A percentile compares a stretch with the other conserved stretches of the same genome.
phyloP scores from a whole-genome alignment of 305 asterid genomes.

The Fraxinus baroniana region DNA sequence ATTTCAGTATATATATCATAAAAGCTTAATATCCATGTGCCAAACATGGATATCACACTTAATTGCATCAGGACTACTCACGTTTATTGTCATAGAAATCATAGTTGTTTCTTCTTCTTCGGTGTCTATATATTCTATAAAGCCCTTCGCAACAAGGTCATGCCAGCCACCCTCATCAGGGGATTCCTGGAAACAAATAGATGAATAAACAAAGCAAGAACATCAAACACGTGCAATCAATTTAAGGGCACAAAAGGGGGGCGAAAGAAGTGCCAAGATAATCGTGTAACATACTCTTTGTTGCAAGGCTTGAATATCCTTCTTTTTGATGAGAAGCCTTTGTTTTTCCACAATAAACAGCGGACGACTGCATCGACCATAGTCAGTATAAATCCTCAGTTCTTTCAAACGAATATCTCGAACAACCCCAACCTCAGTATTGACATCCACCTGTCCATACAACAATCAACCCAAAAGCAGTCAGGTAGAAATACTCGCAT shows the following conservation, averaged over 20 bases:
- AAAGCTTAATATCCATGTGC: not conserved
- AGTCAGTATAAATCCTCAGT: conserved; percentile 92
- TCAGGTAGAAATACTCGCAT: conserved; percentile 5
- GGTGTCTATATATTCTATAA: conserved; percentile 83
- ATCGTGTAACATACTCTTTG: conserved; percentile 61
- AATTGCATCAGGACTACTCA: conserved; percentile 35
- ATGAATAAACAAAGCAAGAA: conserved; percentile 13
- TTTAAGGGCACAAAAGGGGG: not conserved
- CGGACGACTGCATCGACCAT: conserved; percentile 99
- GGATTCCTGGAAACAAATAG: conserved; percentile 57
- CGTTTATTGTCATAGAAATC: conserved; percentile 97
- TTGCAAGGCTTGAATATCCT: conserved; percentile 78
- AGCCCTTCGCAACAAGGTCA: conserved; percentile 81
- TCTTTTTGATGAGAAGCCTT: conserved; percentile 80
- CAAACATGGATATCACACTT: not conserved
- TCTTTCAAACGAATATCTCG: conserved; percentile 91
- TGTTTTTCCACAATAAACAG: conserved; percentile 92
- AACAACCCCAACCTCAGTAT: conserved; percentile 96
- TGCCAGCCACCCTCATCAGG: conserved; percentile 96
- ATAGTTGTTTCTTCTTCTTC: conserved; percentile 98
- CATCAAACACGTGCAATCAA: conserved; percentile 5
- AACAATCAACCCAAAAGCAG: conserved; percentile 6
- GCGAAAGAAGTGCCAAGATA: conserved; percentile 4
- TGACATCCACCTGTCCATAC: conserved; percentile 77
- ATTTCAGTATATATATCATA: conserved; percentile 28